Percentiles rank a stretch among this genome's conserved stretches.
Evolutionary conservation across 2,329 filamentous ascomycete species (phyloP).

Genomic region (Ophiobolus disseminans): DNA sequence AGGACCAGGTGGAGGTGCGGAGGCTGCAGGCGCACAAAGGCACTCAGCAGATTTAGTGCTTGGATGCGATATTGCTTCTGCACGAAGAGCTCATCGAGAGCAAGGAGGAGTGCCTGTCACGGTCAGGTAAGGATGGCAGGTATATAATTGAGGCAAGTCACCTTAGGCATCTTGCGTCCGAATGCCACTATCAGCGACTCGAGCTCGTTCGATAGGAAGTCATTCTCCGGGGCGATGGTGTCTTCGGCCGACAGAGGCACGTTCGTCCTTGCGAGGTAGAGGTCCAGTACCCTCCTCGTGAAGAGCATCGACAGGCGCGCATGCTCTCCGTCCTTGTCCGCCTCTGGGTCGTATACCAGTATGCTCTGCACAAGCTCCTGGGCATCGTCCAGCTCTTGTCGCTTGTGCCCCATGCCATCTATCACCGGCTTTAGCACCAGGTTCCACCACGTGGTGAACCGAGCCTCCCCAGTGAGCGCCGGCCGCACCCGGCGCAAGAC

Average conservation of each 20-base stretch:
- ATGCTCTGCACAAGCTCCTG: conserved; percentile 70
- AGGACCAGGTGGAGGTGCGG: conserved; percentile 78
- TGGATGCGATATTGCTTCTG: conserved; percentile 69
- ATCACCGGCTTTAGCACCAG: conserved; percentile 64
- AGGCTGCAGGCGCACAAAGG: conserved; percentile 77
- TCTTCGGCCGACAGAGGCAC: conserved; percentile 47
- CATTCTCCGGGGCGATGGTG: conserved; percentile 53
- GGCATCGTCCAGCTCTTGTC: conserved; percentile 68
- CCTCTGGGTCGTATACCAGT: conserved; percentile 67
- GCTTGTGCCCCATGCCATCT: conserved; percentile 66
- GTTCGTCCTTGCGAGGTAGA: conserved; percentile 53
- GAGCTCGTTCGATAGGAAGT: conserved; percentile 57
- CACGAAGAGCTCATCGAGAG: conserved; percentile 70
- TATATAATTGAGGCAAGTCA: conserved; percentile 23
- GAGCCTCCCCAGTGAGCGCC: conserved; percentile 67
- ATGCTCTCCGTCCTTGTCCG: conserved; percentile 57
- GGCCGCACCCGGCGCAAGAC: conserved; percentile 70
- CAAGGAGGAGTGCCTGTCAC: conserved; percentile 68
- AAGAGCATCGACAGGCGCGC: conserved; percentile 58
- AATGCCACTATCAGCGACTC: conserved; percentile 61
- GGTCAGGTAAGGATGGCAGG: conserved; percentile 10
- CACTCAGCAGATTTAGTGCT: conserved; percentile 70
- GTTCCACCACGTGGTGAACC: conserved; percentile 76
- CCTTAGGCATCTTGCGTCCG: conserved; percentile 73
- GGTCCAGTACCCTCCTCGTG: conserved; percentile 59